phyloP scores from a whole-genome alignment of 306 rosid species.

The Hippophae gyantsensis region DNA sequence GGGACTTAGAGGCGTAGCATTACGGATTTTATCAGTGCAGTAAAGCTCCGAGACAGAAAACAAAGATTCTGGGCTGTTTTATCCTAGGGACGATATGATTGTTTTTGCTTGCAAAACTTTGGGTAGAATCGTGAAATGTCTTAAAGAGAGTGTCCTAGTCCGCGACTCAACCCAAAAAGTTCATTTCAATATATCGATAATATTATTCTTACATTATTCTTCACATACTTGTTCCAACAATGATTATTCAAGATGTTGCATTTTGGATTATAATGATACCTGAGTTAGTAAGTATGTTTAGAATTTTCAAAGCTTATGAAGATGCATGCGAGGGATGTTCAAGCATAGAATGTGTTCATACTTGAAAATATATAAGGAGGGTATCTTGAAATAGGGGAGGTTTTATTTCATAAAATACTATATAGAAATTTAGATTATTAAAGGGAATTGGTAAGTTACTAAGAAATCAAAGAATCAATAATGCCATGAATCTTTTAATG shows the following conservation, averaged over 20 bases:
- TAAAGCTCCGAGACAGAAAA: too few species aligned
- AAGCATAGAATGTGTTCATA: slow-evolving; percentile 42
- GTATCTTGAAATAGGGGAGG: slow-evolving; percentile 21
- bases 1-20: too few species aligned
- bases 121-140: too few species aligned
- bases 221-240: slow-evolving; percentile 6
- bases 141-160: too few species aligned
- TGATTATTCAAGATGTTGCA: slow-evolving; percentile 26
- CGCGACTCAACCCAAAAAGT: too few species aligned
- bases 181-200: too few species aligned
- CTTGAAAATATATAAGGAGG: slow-evolving; percentile 33
- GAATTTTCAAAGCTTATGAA: slow-evolving; percentile 24
- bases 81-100: too few species aligned
- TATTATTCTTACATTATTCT: too few species aligned
- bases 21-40: too few species aligned
- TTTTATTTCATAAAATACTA: slow-evolving; percentile 35
- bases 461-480: slow-evolving; percentile 18
- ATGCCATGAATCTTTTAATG: slow-evolving; percentile 38
- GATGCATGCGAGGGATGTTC: slow-evolving; percentile 33
- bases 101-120: slow-evolving; percentile 5
- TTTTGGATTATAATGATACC: slow-evolving; percentile 50
- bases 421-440: slow-evolving; percentile 31
- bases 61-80: too few species aligned
- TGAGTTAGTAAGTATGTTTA: slow-evolving; percentile 22
- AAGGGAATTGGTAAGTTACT: slow-evolving; percentile 28